These are phyloP conservation scores for Pestalotiopsis sp. DNA, from an alignment of 2,329 filamentous ascomycete species.

Conservation along the genomic window DNA sequence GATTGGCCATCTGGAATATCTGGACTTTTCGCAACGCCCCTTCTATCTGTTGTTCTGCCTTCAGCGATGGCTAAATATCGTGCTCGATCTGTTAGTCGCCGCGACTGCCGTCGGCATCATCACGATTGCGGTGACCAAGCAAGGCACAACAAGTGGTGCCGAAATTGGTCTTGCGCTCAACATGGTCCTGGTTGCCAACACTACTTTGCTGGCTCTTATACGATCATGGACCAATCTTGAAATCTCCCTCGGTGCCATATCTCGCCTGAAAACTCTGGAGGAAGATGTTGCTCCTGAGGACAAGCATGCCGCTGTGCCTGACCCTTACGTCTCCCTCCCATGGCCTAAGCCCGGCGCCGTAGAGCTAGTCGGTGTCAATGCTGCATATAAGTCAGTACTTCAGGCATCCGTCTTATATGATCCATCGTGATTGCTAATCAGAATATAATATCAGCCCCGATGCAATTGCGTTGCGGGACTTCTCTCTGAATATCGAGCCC, in stretches of 20 bases:
- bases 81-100: conserved; percentile 51
- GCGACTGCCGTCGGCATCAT: conserved; percentile 41
- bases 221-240: conserved; percentile 35
- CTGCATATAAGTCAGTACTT: background rate
- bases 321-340: background rate
- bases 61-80: conserved; percentile 54
- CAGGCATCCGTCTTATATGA: background rate
- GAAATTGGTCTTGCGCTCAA: conserved; percentile 38
- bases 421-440: background rate
- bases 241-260: conserved; percentile 35
- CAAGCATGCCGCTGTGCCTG: background rate
- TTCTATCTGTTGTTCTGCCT: conserved; percentile 52
- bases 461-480: conserved; percentile 22
- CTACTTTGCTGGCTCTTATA: conserved; percentile 34
- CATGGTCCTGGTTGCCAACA: conserved; percentile 34
- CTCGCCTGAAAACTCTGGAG: conserved; percentile 32
- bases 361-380: conserved; percentile 18
- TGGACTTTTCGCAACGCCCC: conserved; percentile 49
- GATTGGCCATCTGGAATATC: conserved; percentile 21
- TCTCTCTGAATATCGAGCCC: conserved; percentile 31
- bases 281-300: conserved; percentile 22
- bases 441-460: conserved; percentile 12
- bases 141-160: conserved; percentile 24
- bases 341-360: conserved; percentile 35
- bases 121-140: conserved; percentile 24